Conservation (phyloP, 352 stramenopile genomes). For the Phytophthora cactorum region DNA sequence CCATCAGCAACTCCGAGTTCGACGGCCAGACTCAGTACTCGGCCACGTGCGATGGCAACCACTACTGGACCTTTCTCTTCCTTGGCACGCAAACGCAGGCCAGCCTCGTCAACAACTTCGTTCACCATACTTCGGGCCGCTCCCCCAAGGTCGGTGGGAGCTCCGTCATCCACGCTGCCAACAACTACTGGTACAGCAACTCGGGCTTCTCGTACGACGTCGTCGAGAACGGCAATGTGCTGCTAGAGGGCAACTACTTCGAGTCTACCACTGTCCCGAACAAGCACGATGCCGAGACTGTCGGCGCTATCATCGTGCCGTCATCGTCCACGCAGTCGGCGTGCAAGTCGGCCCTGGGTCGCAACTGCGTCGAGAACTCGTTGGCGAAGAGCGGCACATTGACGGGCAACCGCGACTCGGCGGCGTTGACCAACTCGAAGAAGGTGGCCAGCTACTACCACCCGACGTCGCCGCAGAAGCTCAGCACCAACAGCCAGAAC, state of each 20-base stretch:
- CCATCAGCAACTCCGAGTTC: conserved; percentile 60
- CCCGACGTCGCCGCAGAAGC: too few relatives aligned
- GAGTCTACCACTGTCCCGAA: not conserved
- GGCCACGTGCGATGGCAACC: conserved; percentile 52
- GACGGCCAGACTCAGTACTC: conserved; percentile 48
- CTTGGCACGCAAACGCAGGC: conserved; percentile 32
- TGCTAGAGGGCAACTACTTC: conserved; percentile 55
- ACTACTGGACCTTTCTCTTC: conserved; percentile 57
- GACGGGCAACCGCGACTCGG: too few relatives aligned
- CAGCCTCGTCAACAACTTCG: conserved; percentile 41
- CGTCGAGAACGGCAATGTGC: conserved; percentile 23
- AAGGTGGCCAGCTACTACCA: too few relatives aligned
- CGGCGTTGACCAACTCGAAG: too few relatives aligned
- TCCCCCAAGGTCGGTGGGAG: conserved; percentile 33
- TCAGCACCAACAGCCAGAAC: too few relatives aligned
- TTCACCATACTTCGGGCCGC: conserved; percentile 46
- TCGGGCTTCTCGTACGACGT: too few relatives aligned
- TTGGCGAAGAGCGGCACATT: too few relatives aligned
- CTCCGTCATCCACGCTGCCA: conserved; percentile 36
- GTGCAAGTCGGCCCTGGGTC: too few relatives aligned
- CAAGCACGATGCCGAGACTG: too few relatives aligned
- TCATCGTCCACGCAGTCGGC: too few relatives aligned
- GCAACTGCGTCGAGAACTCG: too few relatives aligned
- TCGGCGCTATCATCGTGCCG: too few relatives aligned
- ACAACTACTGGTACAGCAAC: conserved; percentile 42